Evolutionary conservation across 2,329 filamentous ascomycete species (phyloP).

Genomic region (Epichloe gansuensis): DNA sequence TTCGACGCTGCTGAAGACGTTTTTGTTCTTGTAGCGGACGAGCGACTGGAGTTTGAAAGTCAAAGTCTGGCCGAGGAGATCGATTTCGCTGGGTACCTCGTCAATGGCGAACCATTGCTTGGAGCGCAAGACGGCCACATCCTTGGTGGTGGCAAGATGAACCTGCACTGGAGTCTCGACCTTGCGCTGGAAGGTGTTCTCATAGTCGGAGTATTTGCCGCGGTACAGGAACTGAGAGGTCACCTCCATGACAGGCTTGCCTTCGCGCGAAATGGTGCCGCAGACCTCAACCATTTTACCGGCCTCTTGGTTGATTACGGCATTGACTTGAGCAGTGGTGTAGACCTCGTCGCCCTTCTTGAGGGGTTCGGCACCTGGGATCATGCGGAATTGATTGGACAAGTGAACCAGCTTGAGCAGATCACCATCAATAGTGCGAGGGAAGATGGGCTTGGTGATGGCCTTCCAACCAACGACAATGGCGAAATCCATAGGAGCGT

Average conservation of each 20-base stretch:
- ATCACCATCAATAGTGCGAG: conserved; percentile 89
- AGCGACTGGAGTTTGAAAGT: conserved; percentile 93
- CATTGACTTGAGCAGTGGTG: conserved; percentile 91
- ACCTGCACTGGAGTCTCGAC: conserved; percentile 90
- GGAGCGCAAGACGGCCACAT: conserved; percentile 84
- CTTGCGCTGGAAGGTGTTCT: conserved; percentile 99
- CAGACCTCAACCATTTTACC: conserved; percentile 99
- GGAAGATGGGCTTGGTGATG: conserved; percentile 98
- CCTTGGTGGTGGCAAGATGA: conserved; percentile 74
- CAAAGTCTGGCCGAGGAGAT: conserved; percentile 83
- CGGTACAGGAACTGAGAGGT: conserved; percentile 98
- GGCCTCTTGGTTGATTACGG: conserved; percentile 94
- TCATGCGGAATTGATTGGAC: conserved; percentile 97
- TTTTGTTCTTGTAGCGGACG: conserved; percentile 89
- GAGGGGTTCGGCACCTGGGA: conserved; percentile 84
- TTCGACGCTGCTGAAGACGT: conserved; percentile 80
- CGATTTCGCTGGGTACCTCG: conserved; percentile 53
- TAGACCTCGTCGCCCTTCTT: conserved; percentile 91
- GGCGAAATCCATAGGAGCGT: conserved; percentile 96
- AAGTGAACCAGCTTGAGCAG: conserved; percentile 91
- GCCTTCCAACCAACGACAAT: conserved; percentile 99
- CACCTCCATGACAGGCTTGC: conserved; percentile 88
- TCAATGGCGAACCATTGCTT: conserved; percentile 98
- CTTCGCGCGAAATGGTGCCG: conserved; percentile 80
- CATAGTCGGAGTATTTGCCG: conserved; percentile 80